Percentiles rank a stretch among this genome's conserved stretches.
Evolutionary conservation across 2,329 filamentous ascomycete genomes (phyloP).

Genomic region (Pseudogymnoascus sp.): DNA sequence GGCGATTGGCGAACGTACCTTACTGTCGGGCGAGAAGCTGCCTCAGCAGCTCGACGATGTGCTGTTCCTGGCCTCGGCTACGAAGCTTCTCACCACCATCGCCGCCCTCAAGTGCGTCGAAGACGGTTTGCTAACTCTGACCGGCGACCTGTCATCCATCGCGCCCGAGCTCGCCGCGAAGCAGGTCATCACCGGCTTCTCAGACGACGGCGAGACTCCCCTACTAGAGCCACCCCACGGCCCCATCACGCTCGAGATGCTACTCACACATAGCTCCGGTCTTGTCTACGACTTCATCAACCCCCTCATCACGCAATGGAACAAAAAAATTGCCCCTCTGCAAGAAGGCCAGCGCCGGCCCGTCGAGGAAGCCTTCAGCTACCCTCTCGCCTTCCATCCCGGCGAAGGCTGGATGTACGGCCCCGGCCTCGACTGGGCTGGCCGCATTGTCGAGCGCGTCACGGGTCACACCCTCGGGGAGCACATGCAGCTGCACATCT

Average conservation of each 20-base stretch:
- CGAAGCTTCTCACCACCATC: constrained; percentile 11
- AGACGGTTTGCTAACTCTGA: constrained; percentile 6
- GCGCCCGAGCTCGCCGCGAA: constrained; percentile 3
- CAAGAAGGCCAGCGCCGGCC: constrained; percentile 19
- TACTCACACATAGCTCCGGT: constrained; percentile 11
- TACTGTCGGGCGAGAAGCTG: constrained; percentile 26
- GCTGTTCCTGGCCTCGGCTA: constrained; percentile 3
- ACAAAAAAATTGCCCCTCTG: constrained; percentile 20
- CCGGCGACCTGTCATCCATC: constrained; percentile 5
- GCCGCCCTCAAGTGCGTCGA: constrained; percentile 12
- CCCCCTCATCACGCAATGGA: constrained; percentile 7
- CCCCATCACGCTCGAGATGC: constrained; percentile 10
- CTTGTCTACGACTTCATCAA: constrained; percentile 9
- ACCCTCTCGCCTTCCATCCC: constrained; percentile 7
- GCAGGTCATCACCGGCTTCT: constrained; percentile 12
- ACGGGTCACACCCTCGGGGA: constrained; percentile 38
- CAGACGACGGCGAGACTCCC: constrained; percentile 9
- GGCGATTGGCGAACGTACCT: constrained; percentile 34
- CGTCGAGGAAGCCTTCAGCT: constrained; percentile 8
- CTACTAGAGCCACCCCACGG: neutral
- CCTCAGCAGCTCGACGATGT: constrained; percentile 8
- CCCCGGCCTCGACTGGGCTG: constrained; percentile 20
- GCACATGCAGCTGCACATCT: constrained; percentile 41
- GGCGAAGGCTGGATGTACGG: constrained; percentile 11
- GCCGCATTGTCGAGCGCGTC: constrained; percentile 39